Base-by-base conservation (phyloP, 108 stramenopile species). In the Ochromonas danica region DNA sequence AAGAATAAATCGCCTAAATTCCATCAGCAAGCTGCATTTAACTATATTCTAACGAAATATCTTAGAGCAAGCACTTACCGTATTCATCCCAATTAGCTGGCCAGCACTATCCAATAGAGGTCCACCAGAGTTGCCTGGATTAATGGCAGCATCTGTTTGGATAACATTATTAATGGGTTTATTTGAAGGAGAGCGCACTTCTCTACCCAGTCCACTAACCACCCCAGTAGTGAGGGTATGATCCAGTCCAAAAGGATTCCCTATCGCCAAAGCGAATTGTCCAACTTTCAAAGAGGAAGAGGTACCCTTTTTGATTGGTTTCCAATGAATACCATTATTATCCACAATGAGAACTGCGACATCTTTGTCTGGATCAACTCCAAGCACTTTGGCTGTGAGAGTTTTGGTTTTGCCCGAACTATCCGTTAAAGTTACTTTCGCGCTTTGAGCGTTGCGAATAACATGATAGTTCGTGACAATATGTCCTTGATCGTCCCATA, bases 161-260 rank as follows among this genome's bases (percentile, higher is more conserved):
- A 97, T 94, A n/a, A 94, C 94, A 78, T 94, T 93, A 38, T 86
- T 86, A 28, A 97, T 96, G n/a, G 96, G 96, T 38, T 92, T 85
- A 0, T 95, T 94, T 35, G 85, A 90, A 1, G 96, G 94, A 33
- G 90, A 89, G 40, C 87, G 89, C 10, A 96, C 90, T 65, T 93
- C 91, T 39, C 95, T 83, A 67, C 92, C 90, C 79, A 95, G 70
- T 0, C 93, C 93, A 28, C 91, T 92, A 0, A 96, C 93, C 0
- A 96, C 87, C 3, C 95, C 95, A 22, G 80, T 88, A 0, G 93
- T 91, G n/a, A 92, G 80, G 0, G 96, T 93, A 79, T 95, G 94
- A 83, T 96, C 96, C 65, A 96, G 79, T 2, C 96, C 96, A 71
- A 96, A 96, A 14, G 95, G 96, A 84, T 95, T 96, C 1, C 96